phyloP scores from a whole-genome alignment of 192 early-diverging fungal genomes.

The Lobosporangium transversale region DNA sequence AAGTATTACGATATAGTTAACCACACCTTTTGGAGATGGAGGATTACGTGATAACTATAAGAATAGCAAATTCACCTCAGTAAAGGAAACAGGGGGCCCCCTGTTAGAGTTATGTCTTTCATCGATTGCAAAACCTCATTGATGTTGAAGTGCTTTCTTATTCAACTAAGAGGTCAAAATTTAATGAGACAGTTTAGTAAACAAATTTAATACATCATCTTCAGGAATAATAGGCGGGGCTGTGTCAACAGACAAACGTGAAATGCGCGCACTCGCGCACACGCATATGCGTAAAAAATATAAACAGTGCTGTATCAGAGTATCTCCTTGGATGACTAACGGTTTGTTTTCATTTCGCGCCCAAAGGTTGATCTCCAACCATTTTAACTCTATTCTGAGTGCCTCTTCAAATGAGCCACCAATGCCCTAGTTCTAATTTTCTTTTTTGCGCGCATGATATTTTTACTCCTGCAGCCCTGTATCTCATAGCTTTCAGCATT shows the following conservation, averaged over 20 bases:
- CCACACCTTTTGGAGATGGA: background rate
- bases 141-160: too few relatives aligned
- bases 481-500: slow-evolving; percentile 51
- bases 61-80: too few relatives aligned
- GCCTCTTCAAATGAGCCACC: background rate
- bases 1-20: slow-evolving; percentile 13
- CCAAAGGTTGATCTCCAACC: too few relatives aligned
- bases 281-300: slow-evolving; percentile 1
- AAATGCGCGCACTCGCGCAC: background rate
- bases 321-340: too few relatives aligned
- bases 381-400: background rate
- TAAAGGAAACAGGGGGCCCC: too few relatives aligned
- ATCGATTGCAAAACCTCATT: too few relatives aligned
- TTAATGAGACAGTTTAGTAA: background rate
- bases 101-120: too few relatives aligned
- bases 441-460: too few relatives aligned
- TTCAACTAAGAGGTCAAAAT: background rate
- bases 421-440: background rate
- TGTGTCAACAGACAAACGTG: background rate
- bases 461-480: slow-evolving; percentile 39
- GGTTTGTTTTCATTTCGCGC: too few relatives aligned
- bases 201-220: too few relatives aligned
- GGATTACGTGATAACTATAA: background rate
- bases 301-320: too few relatives aligned
- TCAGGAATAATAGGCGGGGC: background rate